Conservation (phyloP, 78 protist species). For the Diacronema lutheri region DNA sequence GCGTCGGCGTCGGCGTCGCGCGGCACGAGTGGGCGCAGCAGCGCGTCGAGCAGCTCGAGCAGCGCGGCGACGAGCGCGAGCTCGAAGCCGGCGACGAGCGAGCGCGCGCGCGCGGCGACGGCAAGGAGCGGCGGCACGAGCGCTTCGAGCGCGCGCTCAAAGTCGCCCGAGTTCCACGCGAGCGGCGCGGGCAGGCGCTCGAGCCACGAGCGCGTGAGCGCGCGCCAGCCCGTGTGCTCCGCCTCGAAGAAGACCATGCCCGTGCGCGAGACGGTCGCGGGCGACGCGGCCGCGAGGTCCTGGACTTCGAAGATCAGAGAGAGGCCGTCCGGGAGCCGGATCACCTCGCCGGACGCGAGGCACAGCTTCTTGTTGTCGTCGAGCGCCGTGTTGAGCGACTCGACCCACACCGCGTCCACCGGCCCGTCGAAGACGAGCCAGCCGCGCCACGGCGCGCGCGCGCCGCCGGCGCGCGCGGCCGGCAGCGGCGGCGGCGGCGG, state of each 20-base stretch:
- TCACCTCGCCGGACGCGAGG: slow-evolving; percentile 78
- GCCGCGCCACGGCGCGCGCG: neutral
- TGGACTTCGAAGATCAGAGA: slow-evolving; percentile 57
- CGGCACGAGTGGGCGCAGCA: too few relatives aligned
- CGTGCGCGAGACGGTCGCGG: slow-evolving; percentile 82
- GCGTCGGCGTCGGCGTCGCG: too few relatives aligned
- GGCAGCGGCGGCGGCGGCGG: too few relatives aligned
- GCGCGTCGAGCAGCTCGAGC: too few relatives aligned
- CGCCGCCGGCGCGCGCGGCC: too few relatives aligned
- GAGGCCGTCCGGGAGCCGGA: slow-evolving; percentile 62
- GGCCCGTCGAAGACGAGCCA: slow-evolving; percentile 87
- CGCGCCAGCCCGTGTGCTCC: slow-evolving; percentile 19
- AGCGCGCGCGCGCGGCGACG: too few relatives aligned
- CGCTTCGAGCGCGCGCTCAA: too few relatives aligned
- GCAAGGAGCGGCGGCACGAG: too few relatives aligned
- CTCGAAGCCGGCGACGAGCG: too few relatives aligned
- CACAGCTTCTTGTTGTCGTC: slow-evolving; percentile 93
- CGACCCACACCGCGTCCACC: slow-evolving; percentile 94
- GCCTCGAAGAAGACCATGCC: slow-evolving; percentile 74
- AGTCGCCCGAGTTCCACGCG: too few relatives aligned
- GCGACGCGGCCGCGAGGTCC: slow-evolving; percentile 62
- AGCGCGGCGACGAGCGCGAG: too few relatives aligned
- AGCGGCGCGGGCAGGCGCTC: too few relatives aligned
- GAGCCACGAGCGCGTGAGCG: neutral
- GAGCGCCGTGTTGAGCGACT: slow-evolving; percentile 89